Evolutionary conservation across 257 asterid species (phyloP).

Genomic region (Capsicum rhomboideum): DNA sequence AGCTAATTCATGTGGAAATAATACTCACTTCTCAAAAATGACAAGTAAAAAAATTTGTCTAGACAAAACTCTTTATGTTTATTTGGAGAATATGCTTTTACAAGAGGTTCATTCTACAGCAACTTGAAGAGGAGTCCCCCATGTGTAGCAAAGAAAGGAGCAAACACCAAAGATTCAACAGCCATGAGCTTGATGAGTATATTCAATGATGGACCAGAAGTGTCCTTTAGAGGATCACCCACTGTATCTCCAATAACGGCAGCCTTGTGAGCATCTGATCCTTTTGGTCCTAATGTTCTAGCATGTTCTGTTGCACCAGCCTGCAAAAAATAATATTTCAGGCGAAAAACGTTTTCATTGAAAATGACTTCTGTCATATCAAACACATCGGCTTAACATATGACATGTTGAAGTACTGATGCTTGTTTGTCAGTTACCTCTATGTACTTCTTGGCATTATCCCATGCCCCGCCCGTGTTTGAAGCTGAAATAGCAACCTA

Average conservation of each 20-base stretch:
- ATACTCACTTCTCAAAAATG: background rate
- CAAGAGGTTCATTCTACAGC: background rate
- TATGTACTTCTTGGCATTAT: conserved; percentile 64
- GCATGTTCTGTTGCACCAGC: conserved; percentile 66
- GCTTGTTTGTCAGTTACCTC: conserved; percentile 28
- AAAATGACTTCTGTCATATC: background rate
- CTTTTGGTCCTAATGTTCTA: conserved; percentile 51
- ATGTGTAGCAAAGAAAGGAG: conserved; percentile 64
- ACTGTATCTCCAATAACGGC: conserved; percentile 76
- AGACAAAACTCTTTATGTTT: background rate
- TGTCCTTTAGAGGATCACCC: conserved; percentile 59
- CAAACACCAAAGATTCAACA: conserved; percentile 63
- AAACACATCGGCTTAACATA: background rate
- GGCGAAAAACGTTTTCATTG: background rate
- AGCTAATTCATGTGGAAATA: background rate
- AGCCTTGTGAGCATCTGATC: conserved; percentile 72
- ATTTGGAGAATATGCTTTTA: background rate
- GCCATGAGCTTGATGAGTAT: conserved; percentile 75
- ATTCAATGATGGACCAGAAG: conserved; percentile 65
- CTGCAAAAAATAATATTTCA: conserved; percentile 6
- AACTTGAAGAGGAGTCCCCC: conserved; percentile 49
- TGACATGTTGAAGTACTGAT: background rate
- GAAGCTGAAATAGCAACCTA: conserved; percentile 69
- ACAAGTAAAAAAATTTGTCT: background rate
- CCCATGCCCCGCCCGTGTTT: conserved; percentile 68